These are phyloP conservation scores for Isabelozyma rhagii DNA, from an alignment of 805 yeast species.

Conservation along the genomic window DNA sequence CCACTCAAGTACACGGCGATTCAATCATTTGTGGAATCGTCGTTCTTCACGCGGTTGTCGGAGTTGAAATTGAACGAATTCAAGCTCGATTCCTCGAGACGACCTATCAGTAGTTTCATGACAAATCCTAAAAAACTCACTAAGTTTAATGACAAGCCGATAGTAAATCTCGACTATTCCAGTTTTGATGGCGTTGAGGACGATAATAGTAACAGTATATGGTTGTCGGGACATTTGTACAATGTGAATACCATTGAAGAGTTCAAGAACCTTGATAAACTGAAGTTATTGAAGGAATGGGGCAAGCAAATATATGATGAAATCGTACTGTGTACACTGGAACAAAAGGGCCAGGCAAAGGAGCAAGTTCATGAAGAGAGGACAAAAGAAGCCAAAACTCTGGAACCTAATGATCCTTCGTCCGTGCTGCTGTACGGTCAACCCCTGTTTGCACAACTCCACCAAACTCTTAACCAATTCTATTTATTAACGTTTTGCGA, in stretches of 20 bases:
- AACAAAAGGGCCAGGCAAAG: conserved; percentile 12
- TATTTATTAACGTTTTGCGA: conserved; percentile 70
- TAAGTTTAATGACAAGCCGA: conserved; percentile 34
- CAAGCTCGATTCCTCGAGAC: conserved; percentile 55
- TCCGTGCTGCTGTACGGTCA: too few relatives aligned
- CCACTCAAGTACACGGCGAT: conserved; percentile 44
- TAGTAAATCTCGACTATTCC: conserved; percentile 29
- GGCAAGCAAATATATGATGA: conserved; percentile 19
- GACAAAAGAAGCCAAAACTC: too few relatives aligned
- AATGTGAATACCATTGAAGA: conserved; percentile 86
- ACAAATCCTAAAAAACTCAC: conserved; percentile 31
- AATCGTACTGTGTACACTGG: conserved; percentile 3
- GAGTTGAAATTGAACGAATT: conserved; percentile 69
- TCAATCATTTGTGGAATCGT: conserved; percentile 77
- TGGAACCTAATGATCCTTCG: too few relatives aligned
- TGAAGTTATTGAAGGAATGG: conserved; percentile 45
- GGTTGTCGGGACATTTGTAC: conserved; percentile 31
- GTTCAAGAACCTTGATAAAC: conserved; percentile 70
- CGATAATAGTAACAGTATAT: conserved; percentile 10
- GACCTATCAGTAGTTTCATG: conserved; percentile 43
- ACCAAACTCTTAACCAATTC: conserved; percentile 33
- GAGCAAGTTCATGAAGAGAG: conserved; percentile 2
- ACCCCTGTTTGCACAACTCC: background rate
- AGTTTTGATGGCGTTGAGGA: conserved; percentile 20
- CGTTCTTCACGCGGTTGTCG: conserved; percentile 78